A percentile compares a stretch with the other conserved stretches of the same genome.
Conservation (phyloP, 805 yeast species). For the Kodamaea neixiangensis region DNA sequence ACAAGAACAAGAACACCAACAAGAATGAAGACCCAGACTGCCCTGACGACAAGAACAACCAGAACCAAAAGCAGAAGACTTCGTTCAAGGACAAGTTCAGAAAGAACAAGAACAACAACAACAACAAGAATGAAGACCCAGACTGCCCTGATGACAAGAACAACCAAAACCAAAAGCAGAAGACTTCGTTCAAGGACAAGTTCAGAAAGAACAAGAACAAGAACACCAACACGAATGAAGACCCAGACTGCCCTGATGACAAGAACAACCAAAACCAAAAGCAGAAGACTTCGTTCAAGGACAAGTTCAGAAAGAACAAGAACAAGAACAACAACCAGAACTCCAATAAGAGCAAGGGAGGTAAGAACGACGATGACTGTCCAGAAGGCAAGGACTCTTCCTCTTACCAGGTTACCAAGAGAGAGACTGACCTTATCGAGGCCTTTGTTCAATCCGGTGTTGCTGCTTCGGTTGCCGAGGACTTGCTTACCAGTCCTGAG, state of each 20-base stretch:
- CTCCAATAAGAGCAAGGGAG: background rate
- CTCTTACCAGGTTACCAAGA: slow-evolving; percentile 12
- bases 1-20: background rate
- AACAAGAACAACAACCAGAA: slow-evolving; percentile 1
- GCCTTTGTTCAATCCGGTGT: slow-evolving; percentile 29
- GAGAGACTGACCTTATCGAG: slow-evolving; percentile 22
- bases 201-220: slow-evolving; percentile 1
- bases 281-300: background rate
- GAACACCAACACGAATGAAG: background rate
- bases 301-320: slow-evolving; percentile 3
- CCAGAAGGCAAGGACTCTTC: background rate
- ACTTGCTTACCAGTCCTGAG: slow-evolving; percentile 27
- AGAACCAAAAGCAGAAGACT: background rate
- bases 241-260: slow-evolving; percentile 2
- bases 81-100: background rate
- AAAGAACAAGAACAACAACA: background rate
- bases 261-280: background rate
- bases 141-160: slow-evolving; percentile 2
- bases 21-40: background rate
- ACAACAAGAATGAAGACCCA: slow-evolving; percentile 1
- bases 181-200: background rate
- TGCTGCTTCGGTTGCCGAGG: slow-evolving; percentile 23
- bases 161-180: background rate
- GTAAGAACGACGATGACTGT: background rate
- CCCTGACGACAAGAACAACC: background rate